phyloP scores from a whole-genome alignment of 2,329 filamentous ascomycete genomes.

The Aureobasidium sp. region DNA sequence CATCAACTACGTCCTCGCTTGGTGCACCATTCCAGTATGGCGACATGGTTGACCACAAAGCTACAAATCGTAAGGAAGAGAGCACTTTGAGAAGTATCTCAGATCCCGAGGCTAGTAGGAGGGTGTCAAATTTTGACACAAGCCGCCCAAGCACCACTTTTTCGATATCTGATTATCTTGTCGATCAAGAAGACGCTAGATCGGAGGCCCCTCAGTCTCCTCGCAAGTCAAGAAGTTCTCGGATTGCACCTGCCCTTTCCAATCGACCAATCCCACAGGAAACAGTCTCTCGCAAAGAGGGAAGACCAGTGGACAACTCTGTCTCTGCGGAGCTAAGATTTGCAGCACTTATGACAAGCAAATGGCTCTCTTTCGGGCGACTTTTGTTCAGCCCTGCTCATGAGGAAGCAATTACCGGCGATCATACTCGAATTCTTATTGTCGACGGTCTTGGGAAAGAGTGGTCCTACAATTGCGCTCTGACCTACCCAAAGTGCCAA shows the following conservation, averaged over 20 bases:
- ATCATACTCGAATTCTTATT: constrained; percentile 62
- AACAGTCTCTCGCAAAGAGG: background rate
- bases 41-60: constrained; percentile 26
- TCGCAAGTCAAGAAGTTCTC: background rate
- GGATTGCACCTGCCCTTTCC: background rate
- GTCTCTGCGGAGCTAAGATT: constrained; percentile 62
- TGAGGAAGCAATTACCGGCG: constrained; percentile 56
- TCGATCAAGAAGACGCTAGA: background rate
- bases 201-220: background rate
- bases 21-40: constrained; percentile 48
- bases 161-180: constrained; percentile 18
- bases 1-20: constrained; percentile 51
- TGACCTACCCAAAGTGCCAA: constrained; percentile 67
- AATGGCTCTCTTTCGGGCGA: constrained; percentile 79
- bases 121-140: background rate
- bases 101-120: background rate
- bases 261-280: background rate
- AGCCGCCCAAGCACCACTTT: constrained; percentile 17
- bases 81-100: constrained; percentile 4
- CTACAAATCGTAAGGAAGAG: constrained; percentile 5
- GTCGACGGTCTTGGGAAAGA: constrained; percentile 83
- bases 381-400: constrained; percentile 75
- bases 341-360: constrained; percentile 77
- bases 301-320: background rate
- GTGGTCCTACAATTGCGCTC: constrained; percentile 79